Conservation (phyloP, 352 stramenopile genomes). For the Globisporangium parvum region DNA sequence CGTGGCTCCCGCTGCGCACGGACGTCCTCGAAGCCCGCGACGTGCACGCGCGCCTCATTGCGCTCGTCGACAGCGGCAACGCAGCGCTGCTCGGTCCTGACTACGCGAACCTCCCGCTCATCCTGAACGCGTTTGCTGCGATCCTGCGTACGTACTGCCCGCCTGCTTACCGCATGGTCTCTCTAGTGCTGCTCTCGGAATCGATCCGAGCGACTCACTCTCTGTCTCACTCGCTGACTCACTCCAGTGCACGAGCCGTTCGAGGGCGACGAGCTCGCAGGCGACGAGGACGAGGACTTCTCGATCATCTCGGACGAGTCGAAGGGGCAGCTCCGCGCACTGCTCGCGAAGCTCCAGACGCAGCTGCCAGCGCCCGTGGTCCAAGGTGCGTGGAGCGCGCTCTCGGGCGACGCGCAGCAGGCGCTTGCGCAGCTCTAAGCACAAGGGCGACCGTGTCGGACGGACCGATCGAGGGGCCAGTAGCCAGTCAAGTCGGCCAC, state of each 20-base stretch:
- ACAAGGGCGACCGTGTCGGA: no score
- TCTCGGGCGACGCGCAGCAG: slow-evolving; percentile 67
- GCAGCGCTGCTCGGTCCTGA: slow-evolving; percentile 56
- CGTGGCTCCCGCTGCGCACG: slow-evolving; percentile 73
- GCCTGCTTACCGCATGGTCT: neutral
- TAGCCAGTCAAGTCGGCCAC: no score
- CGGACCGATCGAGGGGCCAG: no score
- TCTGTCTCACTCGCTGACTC: slow-evolving; percentile 5
- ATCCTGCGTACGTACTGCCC: slow-evolving; percentile 50
- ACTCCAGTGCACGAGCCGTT: slow-evolving; percentile 52
- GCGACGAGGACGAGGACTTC: slow-evolving; percentile 62
- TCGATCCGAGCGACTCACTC: slow-evolving; percentile 3
- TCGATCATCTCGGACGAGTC: slow-evolving; percentile 59
- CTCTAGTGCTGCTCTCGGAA: neutral
- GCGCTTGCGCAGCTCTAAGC: slow-evolving; percentile 59
- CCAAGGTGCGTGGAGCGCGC: slow-evolving; percentile 60
- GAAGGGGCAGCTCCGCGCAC: slow-evolving; percentile 46
- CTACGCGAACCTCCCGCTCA: slow-evolving; percentile 52
- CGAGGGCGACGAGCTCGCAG: slow-evolving; percentile 44
- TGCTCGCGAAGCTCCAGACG: slow-evolving; percentile 64
- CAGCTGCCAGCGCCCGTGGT: slow-evolving; percentile 54
- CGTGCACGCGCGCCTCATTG: slow-evolving; percentile 66
- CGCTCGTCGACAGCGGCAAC: slow-evolving; percentile 53
- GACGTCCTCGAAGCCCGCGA: slow-evolving; percentile 76
- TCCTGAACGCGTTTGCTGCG: slow-evolving; percentile 74